A percentile compares a stretch with the other conserved stretches of the same genome.
Conservation (phyloP, 192 early-diverging fungal genomes). For the Coemansia javaensis region DNA sequence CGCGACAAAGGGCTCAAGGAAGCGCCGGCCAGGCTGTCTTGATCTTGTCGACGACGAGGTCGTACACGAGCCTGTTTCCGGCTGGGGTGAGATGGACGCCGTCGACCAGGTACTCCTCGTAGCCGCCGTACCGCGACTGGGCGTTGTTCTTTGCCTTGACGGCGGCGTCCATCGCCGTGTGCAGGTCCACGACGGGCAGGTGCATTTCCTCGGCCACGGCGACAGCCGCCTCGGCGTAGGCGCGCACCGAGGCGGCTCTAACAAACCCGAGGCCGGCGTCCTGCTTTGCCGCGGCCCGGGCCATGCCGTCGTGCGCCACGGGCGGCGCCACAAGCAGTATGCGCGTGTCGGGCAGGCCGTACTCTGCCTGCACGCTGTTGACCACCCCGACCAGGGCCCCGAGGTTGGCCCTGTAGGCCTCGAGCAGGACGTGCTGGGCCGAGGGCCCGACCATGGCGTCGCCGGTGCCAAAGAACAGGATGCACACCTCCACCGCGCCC, state of each 20-base stretch:
- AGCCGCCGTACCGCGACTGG: conserved; percentile 24
- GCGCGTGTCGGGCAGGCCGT: conserved; percentile 57
- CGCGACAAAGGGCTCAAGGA: too few relatives aligned
- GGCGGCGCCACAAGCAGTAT: conserved; percentile 72
- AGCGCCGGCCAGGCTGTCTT: conserved; percentile 15
- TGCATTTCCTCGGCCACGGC: conserved; percentile 41
- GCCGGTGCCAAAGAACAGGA: conserved; percentile 81
- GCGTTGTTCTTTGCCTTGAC: neutral
- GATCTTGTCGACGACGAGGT: conserved; percentile 9
- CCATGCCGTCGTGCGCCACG: conserved; percentile 55
- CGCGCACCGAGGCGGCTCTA: too few relatives aligned
- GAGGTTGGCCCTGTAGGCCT: conserved; percentile 58
- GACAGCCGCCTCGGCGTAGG: conserved; percentile 53
- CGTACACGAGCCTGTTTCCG: conserved; percentile 49
- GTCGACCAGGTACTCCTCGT: conserved; percentile 50
- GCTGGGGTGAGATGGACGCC: conserved; percentile 55
- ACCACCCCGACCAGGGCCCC: conserved; percentile 55
- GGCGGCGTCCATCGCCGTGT: conserved; percentile 24
- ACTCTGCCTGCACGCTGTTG: conserved; percentile 46
- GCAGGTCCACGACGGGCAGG: conserved; percentile 27
- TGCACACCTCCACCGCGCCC: conserved; percentile 4
- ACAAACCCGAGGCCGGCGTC: too few relatives aligned
- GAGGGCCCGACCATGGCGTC: conserved; percentile 57
- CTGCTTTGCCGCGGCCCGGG: too few relatives aligned
- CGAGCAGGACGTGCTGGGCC: conserved; percentile 60